Base-by-base conservation (phyloP, 2,329 filamentous ascomycete genomes). In the Penicillium sp. region DNA sequence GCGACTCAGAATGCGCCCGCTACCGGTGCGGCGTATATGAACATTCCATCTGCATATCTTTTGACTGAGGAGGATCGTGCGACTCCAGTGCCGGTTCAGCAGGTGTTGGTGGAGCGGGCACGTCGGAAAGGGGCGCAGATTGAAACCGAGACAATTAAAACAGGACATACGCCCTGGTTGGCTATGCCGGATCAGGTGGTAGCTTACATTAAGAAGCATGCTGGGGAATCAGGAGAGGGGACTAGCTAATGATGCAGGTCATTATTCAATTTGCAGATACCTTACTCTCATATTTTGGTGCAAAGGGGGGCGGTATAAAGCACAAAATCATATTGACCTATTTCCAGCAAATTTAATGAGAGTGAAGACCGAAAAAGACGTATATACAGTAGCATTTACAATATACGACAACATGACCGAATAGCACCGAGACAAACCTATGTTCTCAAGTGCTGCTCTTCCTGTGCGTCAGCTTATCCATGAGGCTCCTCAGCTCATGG, bases 111-210 rank as follows among this genome's bases (percentile, higher is more conserved):
- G 2, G 69, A 71, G n/a, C 64, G 61, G 9, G 69, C 68, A 3
- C 58, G 64, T 22, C 45, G 38, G 2, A 62, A 61, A 42, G 70
- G 70, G 1, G 69, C 65, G 13, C 24, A 51, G 5, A 64, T 74
- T 35, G 65, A 66, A 44, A 70, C 67, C 2, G 68, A 71, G 50
- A 70, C 55, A 47, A 62, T 72, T 20, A 55, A 59, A 18, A 62
- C 70, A 5, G 63, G 57, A 1, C 68, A 72, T 57, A 62, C 66
- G 29, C 69, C 70, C 7, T 72, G 69, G 69, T 54, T 72, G 45
- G 69, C 60, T 4, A 38, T 54, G 14, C 63, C 63, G 9, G 62
- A 64, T 48, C 47, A 57, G 42, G 58, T 69, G 24, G 58, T 57
- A 8, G 53, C 40, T 18, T 67, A 62, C 51, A 54, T 68, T 29